Conservation (phyloP, 768 basidiomycete genomes). For the Roridomyces roridus region DNA sequence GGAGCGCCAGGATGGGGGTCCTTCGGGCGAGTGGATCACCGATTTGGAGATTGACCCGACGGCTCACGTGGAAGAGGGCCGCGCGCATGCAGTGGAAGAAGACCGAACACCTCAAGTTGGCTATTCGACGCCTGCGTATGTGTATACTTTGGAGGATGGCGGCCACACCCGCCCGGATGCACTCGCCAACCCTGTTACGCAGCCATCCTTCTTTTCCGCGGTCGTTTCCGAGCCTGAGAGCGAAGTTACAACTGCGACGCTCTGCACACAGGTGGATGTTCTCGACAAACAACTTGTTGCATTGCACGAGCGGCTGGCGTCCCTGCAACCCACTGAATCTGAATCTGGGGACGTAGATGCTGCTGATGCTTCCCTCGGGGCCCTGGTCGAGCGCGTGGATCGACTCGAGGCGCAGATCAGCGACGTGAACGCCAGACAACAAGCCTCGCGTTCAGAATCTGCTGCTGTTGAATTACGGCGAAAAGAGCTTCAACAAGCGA, state of each 20-base stretch:
- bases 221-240: too few species aligned
- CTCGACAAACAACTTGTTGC: constrained; percentile 2
- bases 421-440: background rate
- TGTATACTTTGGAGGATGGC: too few species aligned
- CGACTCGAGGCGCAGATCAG: background rate
- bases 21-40: constrained; percentile 2
- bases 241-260: background rate
- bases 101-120: background rate
- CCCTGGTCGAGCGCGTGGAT: background rate
- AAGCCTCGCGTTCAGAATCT: too few species aligned
- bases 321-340: background rate
- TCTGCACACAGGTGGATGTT: constrained; percentile 9
- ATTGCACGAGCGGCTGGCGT: constrained; percentile 5
- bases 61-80: too few species aligned
- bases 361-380: too few species aligned
- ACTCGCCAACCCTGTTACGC: too few species aligned
- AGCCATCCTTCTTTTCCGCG: too few species aligned
- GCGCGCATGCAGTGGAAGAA: background rate
- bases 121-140: too few species aligned
- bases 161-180: too few species aligned
- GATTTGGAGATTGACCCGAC: constrained; percentile 10
- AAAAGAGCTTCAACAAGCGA: too few species aligned
- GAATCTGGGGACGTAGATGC: too few species aligned
- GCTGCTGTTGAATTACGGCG: too few species aligned
- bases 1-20: background rate